Conservation (phyloP, 805 yeast species). For the Pachysolen tannophilus region DNA sequence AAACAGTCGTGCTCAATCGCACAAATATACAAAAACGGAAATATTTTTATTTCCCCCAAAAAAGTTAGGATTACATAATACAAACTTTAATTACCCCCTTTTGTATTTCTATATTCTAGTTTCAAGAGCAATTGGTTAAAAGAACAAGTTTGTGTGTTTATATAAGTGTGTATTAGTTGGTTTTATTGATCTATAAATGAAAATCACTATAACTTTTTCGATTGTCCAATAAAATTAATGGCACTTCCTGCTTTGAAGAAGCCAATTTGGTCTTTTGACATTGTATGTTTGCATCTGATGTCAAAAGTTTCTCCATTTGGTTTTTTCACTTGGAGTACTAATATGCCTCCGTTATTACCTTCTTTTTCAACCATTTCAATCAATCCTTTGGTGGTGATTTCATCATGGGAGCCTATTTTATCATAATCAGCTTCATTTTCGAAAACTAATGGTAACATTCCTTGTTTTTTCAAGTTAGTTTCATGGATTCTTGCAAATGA, state of each 20-base stretch:
- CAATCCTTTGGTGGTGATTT: conserved; percentile 65
- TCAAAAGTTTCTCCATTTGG: conserved; percentile 61
- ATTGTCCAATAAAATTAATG: conserved; percentile 64
- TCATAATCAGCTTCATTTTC: conserved; percentile 89
- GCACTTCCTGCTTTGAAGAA: conserved; percentile 98
- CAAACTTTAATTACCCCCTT: too few relatives aligned
- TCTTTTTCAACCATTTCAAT: conserved; percentile 68
- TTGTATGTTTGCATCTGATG: conserved; percentile 82
- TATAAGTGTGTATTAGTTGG: too few relatives aligned
- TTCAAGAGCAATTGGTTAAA: too few relatives aligned
- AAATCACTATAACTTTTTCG: conserved; percentile 14
- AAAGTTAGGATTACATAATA: too few relatives aligned
- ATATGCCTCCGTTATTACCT: conserved; percentile 82
- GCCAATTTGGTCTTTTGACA: conserved; percentile 93
- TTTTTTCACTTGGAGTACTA: conserved; percentile 68
- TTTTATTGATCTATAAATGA: not conserved
- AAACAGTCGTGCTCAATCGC: too few relatives aligned
- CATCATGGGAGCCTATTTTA: conserved; percentile 67
- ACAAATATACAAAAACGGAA: too few relatives aligned
- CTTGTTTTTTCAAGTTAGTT: conserved; percentile 96
- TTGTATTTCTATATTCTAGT: too few relatives aligned
- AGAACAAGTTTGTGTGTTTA: too few relatives aligned
- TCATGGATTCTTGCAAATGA: conserved; percentile 98
- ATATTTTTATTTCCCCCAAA: too few relatives aligned
- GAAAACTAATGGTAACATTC: conserved; percentile 91